These are phyloP conservation scores for Coemansia sp. DNA, from an alignment of 192 early-diverging fungal genomes.

Conservation along the genomic window DNA sequence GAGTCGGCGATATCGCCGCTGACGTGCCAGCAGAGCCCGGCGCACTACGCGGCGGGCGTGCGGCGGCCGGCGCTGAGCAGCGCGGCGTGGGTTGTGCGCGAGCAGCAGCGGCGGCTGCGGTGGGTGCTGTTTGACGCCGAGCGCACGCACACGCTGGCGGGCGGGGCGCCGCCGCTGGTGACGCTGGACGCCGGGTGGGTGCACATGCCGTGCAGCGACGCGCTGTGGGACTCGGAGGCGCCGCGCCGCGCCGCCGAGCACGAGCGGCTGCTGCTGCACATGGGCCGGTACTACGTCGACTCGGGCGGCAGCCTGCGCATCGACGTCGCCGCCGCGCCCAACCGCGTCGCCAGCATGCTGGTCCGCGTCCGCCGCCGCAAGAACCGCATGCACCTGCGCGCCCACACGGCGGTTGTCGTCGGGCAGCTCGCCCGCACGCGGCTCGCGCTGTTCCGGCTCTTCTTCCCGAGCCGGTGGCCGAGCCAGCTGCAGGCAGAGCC, in stretches of 20 bases:
- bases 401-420: slow-evolving; percentile 50
- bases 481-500: slow-evolving; percentile 46
- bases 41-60: slow-evolving; percentile 47
- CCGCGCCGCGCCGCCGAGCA: slow-evolving; percentile 53
- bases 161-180: slow-evolving; percentile 52
- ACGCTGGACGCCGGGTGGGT: slow-evolving; percentile 56
- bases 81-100: slow-evolving; percentile 48
- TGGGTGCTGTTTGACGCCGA: slow-evolving; percentile 56
- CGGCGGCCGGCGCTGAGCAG: slow-evolving; percentile 47
- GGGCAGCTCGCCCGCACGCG: slow-evolving; percentile 54
- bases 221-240: slow-evolving; percentile 36
- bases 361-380: slow-evolving; percentile 52
- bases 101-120: slow-evolving; percentile 53
- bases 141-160: slow-evolving; percentile 48
- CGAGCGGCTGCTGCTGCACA: slow-evolving; percentile 56
- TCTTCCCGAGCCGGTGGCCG: slow-evolving; percentile 56
- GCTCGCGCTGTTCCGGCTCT: slow-evolving; percentile 52
- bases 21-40: slow-evolving; percentile 49
- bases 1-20: slow-evolving; percentile 51
- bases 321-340: slow-evolving; percentile 38
- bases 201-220: slow-evolving; percentile 58
- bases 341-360: slow-evolving; percentile 52
- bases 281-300: slow-evolving; percentile 57
- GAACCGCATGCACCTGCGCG: slow-evolving; percentile 56
- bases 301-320: slow-evolving; percentile 53